Conservation (phyloP, 2,329 filamentous ascomycete genomes). For the Biscogniauxia marginata region DNA sequence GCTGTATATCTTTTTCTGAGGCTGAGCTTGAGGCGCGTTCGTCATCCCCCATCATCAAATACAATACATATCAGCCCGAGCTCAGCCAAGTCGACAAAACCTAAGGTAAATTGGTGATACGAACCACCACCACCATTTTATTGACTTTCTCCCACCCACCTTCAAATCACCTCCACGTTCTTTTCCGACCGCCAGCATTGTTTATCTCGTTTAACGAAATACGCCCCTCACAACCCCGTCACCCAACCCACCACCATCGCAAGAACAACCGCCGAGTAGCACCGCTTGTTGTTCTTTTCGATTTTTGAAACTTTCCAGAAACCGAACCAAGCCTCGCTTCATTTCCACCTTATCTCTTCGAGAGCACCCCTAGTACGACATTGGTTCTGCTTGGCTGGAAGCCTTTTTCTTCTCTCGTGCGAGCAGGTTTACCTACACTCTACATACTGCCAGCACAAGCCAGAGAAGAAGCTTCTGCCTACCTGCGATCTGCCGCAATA, state of each 20-base stretch:
- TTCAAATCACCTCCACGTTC: background rate
- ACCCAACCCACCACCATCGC: background rate
- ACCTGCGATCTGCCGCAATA: slow-evolving; percentile 2
- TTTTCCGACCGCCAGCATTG: too few relatives aligned
- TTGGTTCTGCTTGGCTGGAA: background rate
- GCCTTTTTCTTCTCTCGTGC: background rate
- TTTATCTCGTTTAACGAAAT: background rate
- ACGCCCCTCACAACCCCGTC: background rate
- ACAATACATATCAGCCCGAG: too few relatives aligned
- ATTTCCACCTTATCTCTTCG: background rate
- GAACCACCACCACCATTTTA: too few relatives aligned
- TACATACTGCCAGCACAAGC: slow-evolving; percentile 5
- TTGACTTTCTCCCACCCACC: background rate
- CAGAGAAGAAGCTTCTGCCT: slow-evolving; percentile 9
- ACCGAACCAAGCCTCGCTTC: background rate
- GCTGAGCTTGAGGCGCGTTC: background rate
- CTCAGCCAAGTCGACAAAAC: background rate
- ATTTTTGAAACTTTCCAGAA: slow-evolving; percentile 5
- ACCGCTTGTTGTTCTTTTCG: background rate
- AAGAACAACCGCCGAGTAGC: background rate
- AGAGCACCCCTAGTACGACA: background rate
- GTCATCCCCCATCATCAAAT: background rate
- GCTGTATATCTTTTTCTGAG: background rate
- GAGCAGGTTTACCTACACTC: background rate
- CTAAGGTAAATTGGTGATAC: background rate